A percentile compares a stretch with the other conserved stretches of the same genome.
These are phyloP conservation scores for Neofusicoccum sp. DNA, from an alignment of 2,329 filamentous ascomycete species.

Conservation along the genomic window DNA sequence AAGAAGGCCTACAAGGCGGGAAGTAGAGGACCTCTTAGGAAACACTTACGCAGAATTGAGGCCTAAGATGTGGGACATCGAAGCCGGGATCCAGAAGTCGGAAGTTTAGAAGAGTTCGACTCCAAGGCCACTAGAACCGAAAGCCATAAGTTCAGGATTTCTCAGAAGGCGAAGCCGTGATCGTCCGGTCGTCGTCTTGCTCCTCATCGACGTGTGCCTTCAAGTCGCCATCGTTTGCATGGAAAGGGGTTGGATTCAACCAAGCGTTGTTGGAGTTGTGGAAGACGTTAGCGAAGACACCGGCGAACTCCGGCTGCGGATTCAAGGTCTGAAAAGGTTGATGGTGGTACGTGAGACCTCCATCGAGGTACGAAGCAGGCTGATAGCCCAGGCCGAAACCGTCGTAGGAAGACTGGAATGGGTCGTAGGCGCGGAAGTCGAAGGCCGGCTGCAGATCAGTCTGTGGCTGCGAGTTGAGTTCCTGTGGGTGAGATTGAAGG, in stretches of 20 bases:
- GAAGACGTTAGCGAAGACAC: neutral
- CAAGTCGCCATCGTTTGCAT: neutral
- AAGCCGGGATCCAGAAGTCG: too few relatives aligned
- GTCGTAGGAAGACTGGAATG: neutral
- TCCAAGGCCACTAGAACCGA: neutral
- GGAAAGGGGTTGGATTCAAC: neutral
- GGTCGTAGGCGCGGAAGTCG: neutral
- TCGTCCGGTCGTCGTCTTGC: neutral
- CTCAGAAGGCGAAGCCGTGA: neutral
- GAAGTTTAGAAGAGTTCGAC: too few relatives aligned
- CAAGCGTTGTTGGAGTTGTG: neutral
- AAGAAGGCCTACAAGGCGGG: too few relatives aligned
- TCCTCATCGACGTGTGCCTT: neutral
- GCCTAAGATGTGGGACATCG: too few relatives aligned
- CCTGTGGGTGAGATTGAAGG: neutral
- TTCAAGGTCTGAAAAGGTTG: neutral
- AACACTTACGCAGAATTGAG: too few relatives aligned
- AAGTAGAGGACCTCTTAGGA: too few relatives aligned
- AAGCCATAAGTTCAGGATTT: neutral
- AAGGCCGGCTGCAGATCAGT: neutral
- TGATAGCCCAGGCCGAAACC: neutral
- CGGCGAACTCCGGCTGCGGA: neutral
- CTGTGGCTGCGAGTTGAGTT: conserved; percentile 2
- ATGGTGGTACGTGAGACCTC: neutral
- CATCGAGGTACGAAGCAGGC: neutral